Conservation (phyloP, 2,329 filamentous ascomycete species). For the Exophiala viscosa region DNA sequence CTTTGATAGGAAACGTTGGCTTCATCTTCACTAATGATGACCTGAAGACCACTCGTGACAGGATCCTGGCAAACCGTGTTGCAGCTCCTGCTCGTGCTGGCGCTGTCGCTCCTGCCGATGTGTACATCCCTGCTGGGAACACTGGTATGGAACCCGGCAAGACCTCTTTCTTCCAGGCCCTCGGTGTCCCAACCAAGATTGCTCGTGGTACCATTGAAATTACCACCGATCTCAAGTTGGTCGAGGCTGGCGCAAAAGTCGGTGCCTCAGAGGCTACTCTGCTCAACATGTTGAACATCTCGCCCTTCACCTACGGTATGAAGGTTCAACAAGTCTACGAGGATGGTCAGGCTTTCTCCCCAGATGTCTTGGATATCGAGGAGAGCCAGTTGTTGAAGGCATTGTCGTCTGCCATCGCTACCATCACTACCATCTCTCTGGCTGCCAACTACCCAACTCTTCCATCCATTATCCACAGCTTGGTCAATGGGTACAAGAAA, state of each 20-base stretch:
- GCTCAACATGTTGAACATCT: constrained; percentile 99
- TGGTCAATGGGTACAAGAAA: constrained; percentile 99
- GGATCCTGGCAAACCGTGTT: constrained; percentile 95
- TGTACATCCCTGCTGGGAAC: constrained; percentile 96
- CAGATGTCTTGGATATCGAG: constrained; percentile 84
- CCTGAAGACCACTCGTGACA: constrained; percentile 86
- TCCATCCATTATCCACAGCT: constrained; percentile 90
- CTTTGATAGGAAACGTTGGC: constrained; percentile 74
- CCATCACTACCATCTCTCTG: constrained; percentile 87
- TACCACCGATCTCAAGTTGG: constrained; percentile 93
- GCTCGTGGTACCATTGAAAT: constrained; percentile 99
- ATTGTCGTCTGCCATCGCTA: constrained; percentile 75
- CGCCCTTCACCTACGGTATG: constrained; percentile 99
- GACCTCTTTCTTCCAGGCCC: constrained; percentile 99
- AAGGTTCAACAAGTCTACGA: constrained; percentile 95
- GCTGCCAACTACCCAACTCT: constrained; percentile 93
- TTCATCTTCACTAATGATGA: constrained; percentile 99
- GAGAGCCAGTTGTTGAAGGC: constrained; percentile 89
- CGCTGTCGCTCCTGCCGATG: constrained; percentile 88
- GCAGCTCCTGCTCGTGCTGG: constrained; percentile 96
- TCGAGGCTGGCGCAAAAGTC: constrained; percentile 89
- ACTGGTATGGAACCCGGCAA: constrained; percentile 99
- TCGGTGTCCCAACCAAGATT: constrained; percentile 99
- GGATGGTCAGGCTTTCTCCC: constrained; percentile 85
- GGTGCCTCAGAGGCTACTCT: constrained; percentile 97